Evolutionary conservation across 768 basidiomycete species (phyloP), one percentile per base, ranked within the genome.

Genomic region (Macrocybe gigantea): DNA sequence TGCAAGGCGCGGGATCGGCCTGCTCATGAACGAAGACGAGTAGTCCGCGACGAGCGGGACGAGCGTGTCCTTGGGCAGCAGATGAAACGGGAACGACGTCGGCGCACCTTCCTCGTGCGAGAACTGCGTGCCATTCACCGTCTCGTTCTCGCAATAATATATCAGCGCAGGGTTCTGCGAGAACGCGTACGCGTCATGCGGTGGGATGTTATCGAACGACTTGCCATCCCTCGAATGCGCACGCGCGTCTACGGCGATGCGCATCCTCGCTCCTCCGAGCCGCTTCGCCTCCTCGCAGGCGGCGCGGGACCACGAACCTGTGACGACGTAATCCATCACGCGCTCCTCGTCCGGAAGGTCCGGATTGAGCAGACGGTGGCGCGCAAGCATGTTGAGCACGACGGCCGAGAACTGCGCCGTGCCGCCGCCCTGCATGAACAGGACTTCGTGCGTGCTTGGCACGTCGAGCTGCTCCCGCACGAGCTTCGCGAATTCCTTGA

Each of bases 81-180:
- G 73, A 51, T 86, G 77, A 73, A 88, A 93, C 4, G 94, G 94
- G 75, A 97, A 96, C 14, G 84, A 75, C 22, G 75, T 71, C 5
- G 80, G 69, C 22, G 72, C 74, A 13, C 61, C 59, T n/a, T 68
- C 64, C 49, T 82, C 78, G 44, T 72, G 62, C 2, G 84, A 71
- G 69, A 89, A 98, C 70, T 98, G 85, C 41, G 93, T 85, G 38
- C 96, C 96, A 56, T 95, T 86, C 49, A 98, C 88, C 10, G 96
- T 99, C 73, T 99, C 96, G 74, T 99, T 99, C 65, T 96, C 96
- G 77, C 96, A 99, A 71, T 96, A 98, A 71, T 95, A 98, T 50
- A 97, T 84, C 56, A 94, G 77, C 29, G 88, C 94, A 10, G 95
- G 85, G 60, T 83, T 77, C n/a, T 67, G 53, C 6, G 87, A 86